A percentile compares a stretch with the other conserved stretches of the same genome.
These are phyloP conservation scores for Sordariomycetes sp. DNA, from an alignment of 2,329 filamentous ascomycete species.

Conservation along the genomic window DNA sequence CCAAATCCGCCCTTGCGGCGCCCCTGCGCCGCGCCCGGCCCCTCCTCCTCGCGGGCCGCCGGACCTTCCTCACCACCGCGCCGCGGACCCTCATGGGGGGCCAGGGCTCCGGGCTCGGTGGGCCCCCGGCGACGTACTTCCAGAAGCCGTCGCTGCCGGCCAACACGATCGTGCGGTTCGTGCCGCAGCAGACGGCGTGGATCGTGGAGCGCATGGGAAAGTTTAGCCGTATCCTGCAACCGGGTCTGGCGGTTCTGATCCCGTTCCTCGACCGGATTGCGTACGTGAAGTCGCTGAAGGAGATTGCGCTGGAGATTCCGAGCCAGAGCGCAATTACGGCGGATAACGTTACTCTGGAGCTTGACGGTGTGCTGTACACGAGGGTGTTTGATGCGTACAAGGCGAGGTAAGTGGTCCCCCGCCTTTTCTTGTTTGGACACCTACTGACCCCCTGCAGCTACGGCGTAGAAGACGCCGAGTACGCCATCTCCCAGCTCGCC, in stretches of 20 bases:
- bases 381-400: slow-evolving; percentile 97
- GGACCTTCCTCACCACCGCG: not conserved
- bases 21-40: slow-evolving; percentile 4
- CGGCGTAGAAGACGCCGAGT: slow-evolving; percentile 95
- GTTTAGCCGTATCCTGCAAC: slow-evolving; percentile 86
- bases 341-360: slow-evolving; percentile 92
- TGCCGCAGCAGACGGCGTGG: slow-evolving; percentile 99
- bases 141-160: slow-evolving; percentile 63
- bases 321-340: slow-evolving; percentile 96
- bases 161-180: slow-evolving; percentile 91
- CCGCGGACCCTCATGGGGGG: not conserved
- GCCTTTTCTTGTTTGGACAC: not conserved
- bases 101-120: not conserved
- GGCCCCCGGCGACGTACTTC: slow-evolving; percentile 58
- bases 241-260: slow-evolving; percentile 76
- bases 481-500: slow-evolving; percentile 93
- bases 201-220: slow-evolving; percentile 99
- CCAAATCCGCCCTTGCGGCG: slow-evolving; percentile 5
- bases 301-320: slow-evolving; percentile 90
- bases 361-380: slow-evolving; percentile 92
- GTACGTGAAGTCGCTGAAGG: slow-evolving; percentile 96
- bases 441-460: slow-evolving; percentile 45
- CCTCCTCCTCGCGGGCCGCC: slow-evolving; percentile 10
- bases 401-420: slow-evolving; percentile 51
- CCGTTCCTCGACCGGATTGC: slow-evolving; percentile 92